phyloP scores from a whole-genome alignment of 352 stramenopile genomes.

The Globisporangium recalcitrans region DNA sequence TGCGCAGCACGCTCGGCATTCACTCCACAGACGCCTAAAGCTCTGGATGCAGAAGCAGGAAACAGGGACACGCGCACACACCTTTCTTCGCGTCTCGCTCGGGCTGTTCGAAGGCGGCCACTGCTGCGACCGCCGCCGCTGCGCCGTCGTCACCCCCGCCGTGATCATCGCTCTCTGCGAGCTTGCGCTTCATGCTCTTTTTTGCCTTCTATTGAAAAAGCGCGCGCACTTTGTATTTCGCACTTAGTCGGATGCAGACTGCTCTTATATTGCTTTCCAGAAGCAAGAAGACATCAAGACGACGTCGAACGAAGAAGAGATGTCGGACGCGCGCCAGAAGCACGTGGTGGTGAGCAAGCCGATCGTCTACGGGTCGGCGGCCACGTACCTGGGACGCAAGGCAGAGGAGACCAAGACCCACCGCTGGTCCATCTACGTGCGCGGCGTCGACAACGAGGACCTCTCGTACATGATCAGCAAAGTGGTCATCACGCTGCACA shows the following conservation, averaged over 20 bases:
- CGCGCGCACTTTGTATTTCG: no score
- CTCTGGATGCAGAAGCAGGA: neutral
- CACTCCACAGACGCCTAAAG: neutral
- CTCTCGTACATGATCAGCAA: conserved; percentile 93
- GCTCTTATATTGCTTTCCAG: no score
- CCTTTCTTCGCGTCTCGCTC: neutral
- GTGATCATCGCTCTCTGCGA: conserved; percentile 8
- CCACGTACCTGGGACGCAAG: conserved; percentile 90
- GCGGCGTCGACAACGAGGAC: conserved; percentile 92
- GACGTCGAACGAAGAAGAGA: conserved; percentile 27
- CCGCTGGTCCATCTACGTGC: conserved; percentile 93
- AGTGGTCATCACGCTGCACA: conserved; percentile 96
- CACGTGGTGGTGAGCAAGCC: conserved; percentile 87
- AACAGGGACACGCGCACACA: neutral
- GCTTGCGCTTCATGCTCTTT: conserved; percentile 25
- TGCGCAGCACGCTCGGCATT: no score
- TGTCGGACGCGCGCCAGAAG: conserved; percentile 73
- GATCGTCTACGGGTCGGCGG: conserved; percentile 94
- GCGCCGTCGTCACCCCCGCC: neutral
- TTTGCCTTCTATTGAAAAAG: conserved; percentile 5
- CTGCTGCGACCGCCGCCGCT: neutral
- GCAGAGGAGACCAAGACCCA: conserved; percentile 94
- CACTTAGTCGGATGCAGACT: no score
- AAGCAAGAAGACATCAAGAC: conserved; percentile 3
- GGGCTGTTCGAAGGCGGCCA: conserved; percentile 4